Percentiles rank a stretch among this genome's conserved stretches.
phyloP scores from a whole-genome alignment of 2,329 filamentous ascomycete genomes.

The Botryotinia globosa region DNA sequence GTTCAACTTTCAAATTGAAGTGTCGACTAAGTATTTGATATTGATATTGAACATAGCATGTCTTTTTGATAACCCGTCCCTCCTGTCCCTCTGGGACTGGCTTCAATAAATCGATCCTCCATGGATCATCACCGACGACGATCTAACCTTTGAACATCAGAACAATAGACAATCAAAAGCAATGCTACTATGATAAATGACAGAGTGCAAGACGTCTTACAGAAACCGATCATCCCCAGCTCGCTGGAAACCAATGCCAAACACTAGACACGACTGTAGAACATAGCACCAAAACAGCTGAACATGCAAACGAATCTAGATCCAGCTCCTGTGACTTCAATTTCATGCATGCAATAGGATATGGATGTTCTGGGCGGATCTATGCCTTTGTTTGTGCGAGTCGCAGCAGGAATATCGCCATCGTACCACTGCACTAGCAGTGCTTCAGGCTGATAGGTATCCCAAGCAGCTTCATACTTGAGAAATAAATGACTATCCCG shows the following conservation, averaged over 20 bases:
- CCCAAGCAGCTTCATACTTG: background rate
- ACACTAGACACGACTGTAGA: background rate
- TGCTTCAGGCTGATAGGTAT: background rate
- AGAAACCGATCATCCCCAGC: background rate
- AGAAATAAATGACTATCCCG: background rate
- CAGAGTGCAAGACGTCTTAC: background rate
- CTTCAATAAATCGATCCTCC: background rate
- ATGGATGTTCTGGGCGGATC: constrained; percentile 9
- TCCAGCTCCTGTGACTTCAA: constrained; percentile 15
- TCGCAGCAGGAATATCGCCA: background rate
- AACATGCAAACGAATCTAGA: constrained; percentile 14
- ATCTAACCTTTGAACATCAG: background rate
- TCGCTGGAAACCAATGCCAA: background rate
- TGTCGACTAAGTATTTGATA: background rate
- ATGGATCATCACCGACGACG: background rate
- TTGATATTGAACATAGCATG: background rate
- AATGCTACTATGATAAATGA: background rate
- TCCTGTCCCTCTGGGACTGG: background rate
- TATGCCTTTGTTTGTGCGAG: constrained; percentile 15
- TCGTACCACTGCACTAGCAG: constrained; percentile 10
- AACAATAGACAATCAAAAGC: background rate
- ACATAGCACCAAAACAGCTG: background rate
- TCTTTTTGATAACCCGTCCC: background rate
- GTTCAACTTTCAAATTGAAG: background rate
- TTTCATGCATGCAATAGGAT: constrained; percentile 17